phyloP scores from a whole-genome alignment of 768 basidiomycete genomes.

The Auricularia sp. region DNA sequence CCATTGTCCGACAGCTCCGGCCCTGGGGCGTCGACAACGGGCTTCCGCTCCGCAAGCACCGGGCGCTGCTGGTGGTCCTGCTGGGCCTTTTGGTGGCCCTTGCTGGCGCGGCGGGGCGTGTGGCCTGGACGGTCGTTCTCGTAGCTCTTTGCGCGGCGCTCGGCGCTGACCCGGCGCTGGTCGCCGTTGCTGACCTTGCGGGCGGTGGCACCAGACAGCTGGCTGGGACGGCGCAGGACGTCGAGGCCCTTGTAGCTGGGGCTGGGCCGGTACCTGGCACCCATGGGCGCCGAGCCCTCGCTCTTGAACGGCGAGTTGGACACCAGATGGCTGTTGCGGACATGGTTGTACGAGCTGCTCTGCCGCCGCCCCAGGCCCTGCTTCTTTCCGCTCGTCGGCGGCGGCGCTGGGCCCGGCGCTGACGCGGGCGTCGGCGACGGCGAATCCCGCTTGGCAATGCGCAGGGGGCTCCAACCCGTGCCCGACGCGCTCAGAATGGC shows the following conservation, averaged over 20 bases:
- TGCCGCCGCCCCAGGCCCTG: constrained; percentile 46
- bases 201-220: constrained; percentile 4
- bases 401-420: background rate
- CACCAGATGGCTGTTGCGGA: constrained; percentile 68
- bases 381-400: background rate
- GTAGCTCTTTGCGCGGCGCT: background rate
- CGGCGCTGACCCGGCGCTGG: constrained; percentile 37
- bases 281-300: background rate
- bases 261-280: background rate
- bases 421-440: constrained; percentile 16
- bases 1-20: background rate
- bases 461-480: constrained; percentile 64
- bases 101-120: background rate
- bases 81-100: background rate
- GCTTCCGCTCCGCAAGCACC: background rate
- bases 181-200: constrained; percentile 57
- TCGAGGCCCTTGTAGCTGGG: background rate
- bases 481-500: constrained; percentile 43
- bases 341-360: constrained; percentile 71
- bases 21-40: background rate
- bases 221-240: background rate
- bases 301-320: constrained; percentile 76
- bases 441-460: constrained; percentile 61
- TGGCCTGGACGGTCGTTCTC: background rate
- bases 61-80: background rate